Conservation (phyloP, 441 rosid species). For the Brassica hybrid region DNA sequence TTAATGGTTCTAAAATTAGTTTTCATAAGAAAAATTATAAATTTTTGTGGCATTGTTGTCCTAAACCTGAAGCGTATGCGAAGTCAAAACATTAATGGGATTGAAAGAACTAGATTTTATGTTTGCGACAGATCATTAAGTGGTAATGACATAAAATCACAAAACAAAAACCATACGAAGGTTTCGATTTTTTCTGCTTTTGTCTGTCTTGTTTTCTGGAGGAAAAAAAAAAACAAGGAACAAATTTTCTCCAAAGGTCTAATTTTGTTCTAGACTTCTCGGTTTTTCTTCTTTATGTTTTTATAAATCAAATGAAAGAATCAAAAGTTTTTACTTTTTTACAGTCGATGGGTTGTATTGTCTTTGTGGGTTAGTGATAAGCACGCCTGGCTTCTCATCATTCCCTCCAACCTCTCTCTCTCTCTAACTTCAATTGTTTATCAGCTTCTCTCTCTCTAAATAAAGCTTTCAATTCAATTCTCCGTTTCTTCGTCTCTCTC, state of each 20-base stretch:
- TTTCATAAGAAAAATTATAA: neutral
- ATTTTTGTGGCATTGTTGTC: slow-evolving; percentile 23
- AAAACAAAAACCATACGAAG: neutral
- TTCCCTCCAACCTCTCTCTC: slow-evolving; percentile 59
- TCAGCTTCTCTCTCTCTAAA: slow-evolving; percentile 47
- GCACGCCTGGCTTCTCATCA: slow-evolving; percentile 96
- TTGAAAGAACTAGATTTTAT: neutral
- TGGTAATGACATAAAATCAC: slow-evolving; percentile 1
- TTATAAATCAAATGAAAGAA: neutral
- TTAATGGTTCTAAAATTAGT: neutral
- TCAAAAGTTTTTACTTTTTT: slow-evolving; percentile 8
- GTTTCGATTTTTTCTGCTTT: neutral
- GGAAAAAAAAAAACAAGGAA: neutral
- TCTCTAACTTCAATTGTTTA: slow-evolving; percentile 34
- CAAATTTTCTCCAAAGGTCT: neutral
- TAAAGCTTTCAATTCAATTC: slow-evolving; percentile 37
- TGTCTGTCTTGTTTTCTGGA: neutral
- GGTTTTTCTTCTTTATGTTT: neutral
- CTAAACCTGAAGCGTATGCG: slow-evolving; percentile 19
- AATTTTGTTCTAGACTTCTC: slow-evolving; percentile 11
- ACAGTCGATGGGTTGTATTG: slow-evolving; percentile 45
- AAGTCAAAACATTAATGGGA: slow-evolving; percentile 12
- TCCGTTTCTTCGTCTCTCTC: neutral
- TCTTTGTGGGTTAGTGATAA: slow-evolving; percentile 72
- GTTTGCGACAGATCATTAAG: slow-evolving; percentile 8